These are phyloP conservation scores for Waltergamsia citrina DNA, from an alignment of 2,329 filamentous ascomycete species.

Conservation along the genomic window DNA sequence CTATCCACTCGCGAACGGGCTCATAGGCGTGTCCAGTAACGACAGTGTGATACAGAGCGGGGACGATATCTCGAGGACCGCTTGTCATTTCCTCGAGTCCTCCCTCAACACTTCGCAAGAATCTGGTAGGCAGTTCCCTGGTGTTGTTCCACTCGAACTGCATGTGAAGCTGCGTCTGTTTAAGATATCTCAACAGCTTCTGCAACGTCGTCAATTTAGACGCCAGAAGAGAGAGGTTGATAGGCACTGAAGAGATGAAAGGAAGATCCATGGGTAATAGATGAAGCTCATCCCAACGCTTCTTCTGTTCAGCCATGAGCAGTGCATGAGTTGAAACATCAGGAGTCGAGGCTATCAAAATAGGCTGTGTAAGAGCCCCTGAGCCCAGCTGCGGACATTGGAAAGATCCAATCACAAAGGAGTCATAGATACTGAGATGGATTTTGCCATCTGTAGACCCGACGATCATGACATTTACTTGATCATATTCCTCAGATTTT, in stretches of 20 bases:
- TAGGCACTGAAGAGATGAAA: constrained; percentile 68
- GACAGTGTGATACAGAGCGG: constrained; percentile 74
- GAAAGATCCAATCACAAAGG: constrained; percentile 67
- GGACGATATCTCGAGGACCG: constrained; percentile 53
- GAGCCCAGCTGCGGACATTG: constrained; percentile 25
- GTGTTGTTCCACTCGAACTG: constrained; percentile 74
- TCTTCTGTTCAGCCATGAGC: constrained; percentile 36
- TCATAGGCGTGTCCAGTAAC: constrained; percentile 73
- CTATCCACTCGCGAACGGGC: constrained; percentile 76
- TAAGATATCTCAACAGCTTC: constrained; percentile 76
- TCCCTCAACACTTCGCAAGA: constrained; percentile 67
- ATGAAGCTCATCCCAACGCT: constrained; percentile 25
- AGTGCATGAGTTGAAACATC: constrained; percentile 69
- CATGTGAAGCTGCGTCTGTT: constrained; percentile 72
- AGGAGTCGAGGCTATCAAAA: constrained; percentile 62
- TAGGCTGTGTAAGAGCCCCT: constrained; percentile 20
- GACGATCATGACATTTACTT: constrained; percentile 71
- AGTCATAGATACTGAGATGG: constrained; percentile 77
- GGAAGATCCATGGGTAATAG: constrained; percentile 75
- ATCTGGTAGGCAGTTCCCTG: constrained; percentile 68
- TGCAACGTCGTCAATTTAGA: constrained; percentile 83
- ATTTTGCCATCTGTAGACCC: constrained; percentile 63
- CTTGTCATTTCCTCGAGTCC: constrained; percentile 54
- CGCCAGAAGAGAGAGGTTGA: constrained; percentile 75
- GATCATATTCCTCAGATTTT: constrained; percentile 56